phyloP scores from a whole-genome alignment of 768 basidiomycete species.

The Paxillus involutus region DNA sequence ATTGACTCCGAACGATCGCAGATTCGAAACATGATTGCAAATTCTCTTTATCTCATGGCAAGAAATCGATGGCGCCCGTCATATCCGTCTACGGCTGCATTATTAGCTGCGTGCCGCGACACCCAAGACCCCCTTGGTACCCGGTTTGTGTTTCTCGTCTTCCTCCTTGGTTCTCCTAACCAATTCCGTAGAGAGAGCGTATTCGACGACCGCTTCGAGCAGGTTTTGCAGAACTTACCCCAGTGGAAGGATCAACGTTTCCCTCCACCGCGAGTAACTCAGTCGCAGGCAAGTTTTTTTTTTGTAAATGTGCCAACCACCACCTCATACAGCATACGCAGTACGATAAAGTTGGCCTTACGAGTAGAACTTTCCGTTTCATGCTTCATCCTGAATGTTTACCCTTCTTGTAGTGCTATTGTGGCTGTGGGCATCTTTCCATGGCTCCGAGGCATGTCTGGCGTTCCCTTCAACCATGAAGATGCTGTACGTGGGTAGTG shows the following conservation, averaged over 20 bases:
- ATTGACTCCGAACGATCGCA: slow-evolving; percentile 26
- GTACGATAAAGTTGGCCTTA: slow-evolving; percentile 88
- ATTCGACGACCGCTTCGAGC: slow-evolving; percentile 55
- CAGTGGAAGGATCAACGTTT: slow-evolving; percentile 75
- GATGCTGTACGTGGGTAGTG: slow-evolving; percentile 59
- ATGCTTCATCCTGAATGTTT: slow-evolving; percentile 7
- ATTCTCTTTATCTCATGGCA: slow-evolving; percentile 57
- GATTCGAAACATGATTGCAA: slow-evolving; percentile 72
- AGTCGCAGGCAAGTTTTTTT: slow-evolving; percentile 57
- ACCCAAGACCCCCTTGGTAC: slow-evolving; percentile 59
- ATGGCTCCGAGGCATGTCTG: slow-evolving; percentile 71
- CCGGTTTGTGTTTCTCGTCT: slow-evolving; percentile 38
- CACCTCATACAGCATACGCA: slow-evolving; percentile 29
- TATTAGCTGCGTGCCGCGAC: slow-evolving; percentile 55
- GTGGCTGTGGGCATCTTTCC: slow-evolving; percentile 78
- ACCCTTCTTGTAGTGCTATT: slow-evolving; percentile 55
- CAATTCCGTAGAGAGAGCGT: slow-evolving; percentile 44
- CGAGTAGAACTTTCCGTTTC: slow-evolving; percentile 50
- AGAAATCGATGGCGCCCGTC: slow-evolving; percentile 68
- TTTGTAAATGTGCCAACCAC: neutral
- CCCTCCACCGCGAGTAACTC: slow-evolving; percentile 81
- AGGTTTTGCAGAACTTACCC: slow-evolving; percentile 60
- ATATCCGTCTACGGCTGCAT: slow-evolving; percentile 52
- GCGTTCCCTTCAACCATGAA: slow-evolving; percentile 77
- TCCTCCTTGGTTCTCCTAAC: neutral